Evolutionary conservation across 371 early-diverging fungal genomes (phyloP), one percentile per base, ranked within the genome.

Genomic region (Fennellomyces sp.): DNA sequence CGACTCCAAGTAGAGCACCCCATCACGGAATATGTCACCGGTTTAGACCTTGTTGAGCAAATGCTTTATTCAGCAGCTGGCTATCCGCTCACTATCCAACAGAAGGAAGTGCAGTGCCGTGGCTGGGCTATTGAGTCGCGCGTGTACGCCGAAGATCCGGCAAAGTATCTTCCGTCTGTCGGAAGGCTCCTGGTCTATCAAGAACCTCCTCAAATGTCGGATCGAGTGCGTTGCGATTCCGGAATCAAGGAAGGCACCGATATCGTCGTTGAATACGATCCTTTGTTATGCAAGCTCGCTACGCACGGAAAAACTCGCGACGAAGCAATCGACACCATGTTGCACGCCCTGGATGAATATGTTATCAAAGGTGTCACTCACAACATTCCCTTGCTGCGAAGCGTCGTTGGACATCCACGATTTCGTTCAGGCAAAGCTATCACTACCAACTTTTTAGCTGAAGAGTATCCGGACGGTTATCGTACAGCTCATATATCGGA

Each of bases 1-100:
- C 87, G 94, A 21, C 78, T 94, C 39, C 94, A 94, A 64, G 96
- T 96, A 42, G 99, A 99, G 77, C 99, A 98, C 79, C 97, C 98
- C 6, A 92, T 98, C 51, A 98, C 98, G 25, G 99, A 99, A 72
- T 85, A 88, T 60, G 91, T 96, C 30, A 95, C 96, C 2, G 92
- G 91, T 1, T 68, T 95, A 30, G 98, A 99, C 76, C 74, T 99
- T 29, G 98, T 98, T 36, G 95, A 94, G 65, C 90, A 88, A 65
- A 92, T 93, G 93, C 80, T 94, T 21, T 86, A 87, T 52, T 87
- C 92, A 26, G 94, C 93, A 33, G 87, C 92, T 12, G 84, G 84
- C 13, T 82, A 88, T 50, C 80, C 80, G 41, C 68, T 92, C 26
- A 47, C 71, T 13, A 60, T 88, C 17, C 73, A 69, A 15, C 85